Conservation (phyloP, 176 grass and related monocot genomes). For the Cymbopogon citratus region DNA sequence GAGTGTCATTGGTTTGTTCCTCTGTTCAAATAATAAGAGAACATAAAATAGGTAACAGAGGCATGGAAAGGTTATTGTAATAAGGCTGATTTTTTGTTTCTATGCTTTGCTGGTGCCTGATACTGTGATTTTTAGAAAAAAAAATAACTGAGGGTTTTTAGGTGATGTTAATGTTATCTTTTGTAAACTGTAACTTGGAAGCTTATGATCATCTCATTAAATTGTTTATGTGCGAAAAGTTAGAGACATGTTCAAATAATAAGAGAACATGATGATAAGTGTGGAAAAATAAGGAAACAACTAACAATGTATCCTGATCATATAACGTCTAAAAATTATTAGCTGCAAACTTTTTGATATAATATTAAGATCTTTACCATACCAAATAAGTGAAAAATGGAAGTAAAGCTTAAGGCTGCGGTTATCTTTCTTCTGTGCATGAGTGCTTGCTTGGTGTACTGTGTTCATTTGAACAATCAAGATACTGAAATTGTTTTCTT, state of each 20-base stretch:
- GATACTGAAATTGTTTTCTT: constrained; percentile 10
- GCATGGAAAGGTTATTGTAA: neutral
- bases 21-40: neutral
- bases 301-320: neutral
- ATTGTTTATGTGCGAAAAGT: neutral
- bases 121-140: neutral
- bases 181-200: neutral
- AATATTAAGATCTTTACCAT: neutral
- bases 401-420: neutral
- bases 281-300: neutral
- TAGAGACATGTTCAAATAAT: neutral
- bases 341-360: neutral
- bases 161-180: neutral
- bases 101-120: neutral
- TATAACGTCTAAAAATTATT: neutral
- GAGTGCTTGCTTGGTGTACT: neutral
- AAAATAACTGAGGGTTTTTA: neutral
- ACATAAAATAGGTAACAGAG: neutral
- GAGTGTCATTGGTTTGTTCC: neutral
- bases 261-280: neutral
- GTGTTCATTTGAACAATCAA: neutral
- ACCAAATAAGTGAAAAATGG: neutral
- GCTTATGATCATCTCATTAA: neutral
- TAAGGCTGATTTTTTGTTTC: neutral
- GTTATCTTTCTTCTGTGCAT: neutral